Base-by-base conservation (phyloP, 1,284 basidiomycete species). In the Irpex sp. region DNA sequence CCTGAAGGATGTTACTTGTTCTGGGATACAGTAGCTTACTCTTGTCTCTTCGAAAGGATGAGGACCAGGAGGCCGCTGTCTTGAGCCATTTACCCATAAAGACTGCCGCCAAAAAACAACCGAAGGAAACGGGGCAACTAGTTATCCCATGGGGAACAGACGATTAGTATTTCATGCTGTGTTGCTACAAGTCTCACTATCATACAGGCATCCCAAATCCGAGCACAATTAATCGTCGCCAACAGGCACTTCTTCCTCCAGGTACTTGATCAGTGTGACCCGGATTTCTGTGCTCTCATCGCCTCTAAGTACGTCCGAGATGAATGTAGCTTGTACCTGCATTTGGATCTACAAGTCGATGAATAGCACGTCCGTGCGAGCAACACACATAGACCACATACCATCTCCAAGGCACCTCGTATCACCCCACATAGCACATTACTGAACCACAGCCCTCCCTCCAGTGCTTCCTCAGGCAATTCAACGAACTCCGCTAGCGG, bases 401-500 rank as follows among this genome's bases (percentile, higher is more conserved):
- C 97, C 97, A 99, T 99, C 78, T 99, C 97, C 58, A 99, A 75
- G 26, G 96, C 88, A 1, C 97, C 97, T 61, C 96, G 82, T 57
- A 99, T 77, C 2, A 99, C 97, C 2, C 97, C 97, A 68, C 94
- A 97, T 0, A 97, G 79, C 34, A 99, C 90, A 75, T 99, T 99
- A 74, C 93, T 95, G 76, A 96, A 99, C 94, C 95, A 97, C 38
- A 99, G 78, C 0, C 96, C 96, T 8, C 93, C 93, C 72, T 95
- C 92, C 57, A 95, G 79, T 4, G 89, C 96, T 70, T 98, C 96
- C 60, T 94, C 90, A 0, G 97, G 97, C 52, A 99, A 82, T 74
- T 99, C 97, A 26, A 98, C 97, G 74, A 99, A 99, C 71, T 99
- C 97, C 6, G 96, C 89, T 60, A 99, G 76, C 0, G 97, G 97